Evolutionary conservation across 768 basidiomycete genomes (phyloP), one percentile per base, ranked within the genome.

Genomic region (Mycena olivaceomarginata): DNA sequence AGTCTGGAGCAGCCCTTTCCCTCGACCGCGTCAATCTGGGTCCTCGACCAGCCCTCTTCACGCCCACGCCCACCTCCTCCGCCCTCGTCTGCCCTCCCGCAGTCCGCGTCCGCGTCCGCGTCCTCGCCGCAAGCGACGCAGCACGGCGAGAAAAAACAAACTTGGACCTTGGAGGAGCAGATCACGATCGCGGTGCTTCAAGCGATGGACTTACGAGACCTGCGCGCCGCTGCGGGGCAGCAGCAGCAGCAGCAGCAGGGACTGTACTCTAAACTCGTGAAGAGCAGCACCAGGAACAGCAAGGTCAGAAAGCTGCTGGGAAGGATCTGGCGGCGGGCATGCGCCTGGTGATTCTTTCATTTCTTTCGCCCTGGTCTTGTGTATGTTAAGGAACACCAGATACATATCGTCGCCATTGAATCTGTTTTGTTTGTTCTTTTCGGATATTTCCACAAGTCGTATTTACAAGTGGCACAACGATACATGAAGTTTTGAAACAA

Each of bases 131-230:
- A 22, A 48, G 31, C 39, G 1, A 9, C 25, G 56, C 37, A 20
- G 31, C 25, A 22, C 40, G 9, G 31, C 9, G 56, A 41, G 1
- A 46, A 46, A 1, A 31, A 25, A 3, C 7, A 48, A 40, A 20
- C 39, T 67, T 76, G 78, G 78, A 62, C 75, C 2, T n/a, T 79
- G 59, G 78, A 76, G 69, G 85, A 85, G 69, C 77, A 80, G 64
- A 82, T 85, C 62, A 83, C 84, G 46, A 74, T 84, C 40, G 79
- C 83, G 37, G 73, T 85, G 53, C 72, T 85, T 53, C 79, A 82
- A 72, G 84, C 84, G 18, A 83, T 85, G 84, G 84, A 84, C 66
- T 69, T 63, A 22, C 81, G 81, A 40, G 83, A 83, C 51, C 70
- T 67, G 67, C 48, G 22, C 67, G 22, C 37, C 22, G 57, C 51